Evolutionary conservation across 2,329 filamentous ascomycete species (phyloP), one percentile per base, ranked within the genome.

Genomic region (Graphiopsis chlorocephala): DNA sequence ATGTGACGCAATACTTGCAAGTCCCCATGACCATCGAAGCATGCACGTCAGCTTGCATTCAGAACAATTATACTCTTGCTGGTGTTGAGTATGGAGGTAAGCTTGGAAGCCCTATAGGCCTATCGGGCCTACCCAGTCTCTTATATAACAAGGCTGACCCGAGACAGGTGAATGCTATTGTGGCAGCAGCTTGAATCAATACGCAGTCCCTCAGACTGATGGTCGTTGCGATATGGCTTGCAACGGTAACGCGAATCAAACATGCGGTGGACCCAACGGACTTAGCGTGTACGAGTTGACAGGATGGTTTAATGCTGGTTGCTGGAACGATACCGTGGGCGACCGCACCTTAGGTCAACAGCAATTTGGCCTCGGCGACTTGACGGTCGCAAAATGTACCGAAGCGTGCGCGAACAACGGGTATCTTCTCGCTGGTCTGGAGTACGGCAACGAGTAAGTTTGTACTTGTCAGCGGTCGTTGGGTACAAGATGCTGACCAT

Each of bases 141-240:
- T 10, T 20, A 26, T 28, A 15, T 29, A 48, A 17, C 8, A 31
- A 20, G 20, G 23, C 60, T 62, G 20, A 62, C 47, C 20, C 26
- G 23, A n/a, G 7, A 45, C 23, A 62, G 60, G 60, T 25, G 61
- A 64, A 58, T 77, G 75, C 66, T 77, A 68, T 66, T 77, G 75
- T 64, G 75, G 72, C 17, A 72, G 73, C 56, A 59, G 60, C 12
- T 38, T 77, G 11, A 68, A 65, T 38, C 69, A 68, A 25, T 69
- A 65, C 26, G 61, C 52, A 26, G 28, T 38, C 11, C 20, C 35
- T 14, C 52, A 56, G 52, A 58, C 61, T 4, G 69, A 72, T 7
- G 70, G 70, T 50, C 61, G 71, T 55, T 68, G 66, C 12, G 53
- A 68, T 14, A 66, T 68, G 50, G 20, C 47, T 20, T 56, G 52